These are phyloP conservation scores for Pythium myriotylum DNA, from an alignment of 352 stramenopile species.

Conservation along the genomic window DNA sequence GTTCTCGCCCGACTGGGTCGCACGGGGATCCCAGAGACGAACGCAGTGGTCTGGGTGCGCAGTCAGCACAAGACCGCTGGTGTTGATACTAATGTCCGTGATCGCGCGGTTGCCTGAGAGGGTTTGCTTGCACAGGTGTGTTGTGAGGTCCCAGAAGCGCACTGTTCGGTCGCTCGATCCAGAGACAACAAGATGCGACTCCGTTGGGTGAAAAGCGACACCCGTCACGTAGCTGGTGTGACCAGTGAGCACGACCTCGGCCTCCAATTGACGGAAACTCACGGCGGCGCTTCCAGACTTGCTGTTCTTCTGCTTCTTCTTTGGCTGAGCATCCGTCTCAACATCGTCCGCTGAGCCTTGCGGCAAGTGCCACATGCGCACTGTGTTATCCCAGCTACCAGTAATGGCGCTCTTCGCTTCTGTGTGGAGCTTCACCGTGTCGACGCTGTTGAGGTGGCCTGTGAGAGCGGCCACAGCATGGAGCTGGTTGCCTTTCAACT, in stretches of 20 bases:
- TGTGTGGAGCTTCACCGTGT: slow-evolving; percentile 48
- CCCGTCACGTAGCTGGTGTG: slow-evolving; percentile 81
- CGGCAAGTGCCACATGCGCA: slow-evolving; percentile 65
- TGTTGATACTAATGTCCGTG: slow-evolving; percentile 72
- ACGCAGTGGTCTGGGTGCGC: slow-evolving; percentile 79
- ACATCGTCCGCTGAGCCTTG: slow-evolving; percentile 20
- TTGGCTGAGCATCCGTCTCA: slow-evolving; percentile 37
- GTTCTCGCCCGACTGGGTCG: slow-evolving; percentile 65
- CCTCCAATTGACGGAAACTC: slow-evolving; percentile 73
- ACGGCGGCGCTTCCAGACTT: slow-evolving; percentile 35
- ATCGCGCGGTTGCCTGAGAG: slow-evolving; percentile 77
- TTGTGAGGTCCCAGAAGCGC: slow-evolving; percentile 79
- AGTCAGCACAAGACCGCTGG: slow-evolving; percentile 66
- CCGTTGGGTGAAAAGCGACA: slow-evolving; percentile 66
- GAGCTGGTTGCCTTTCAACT: slow-evolving; percentile 38
- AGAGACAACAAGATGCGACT: slow-evolving; percentile 61
- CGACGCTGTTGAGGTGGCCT: slow-evolving; percentile 84
- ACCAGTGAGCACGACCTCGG: slow-evolving; percentile 72
- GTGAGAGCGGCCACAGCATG: slow-evolving; percentile 55
- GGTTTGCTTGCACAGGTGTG: slow-evolving; percentile 72
- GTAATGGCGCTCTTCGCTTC: slow-evolving; percentile 53
- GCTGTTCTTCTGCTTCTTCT: slow-evolving; percentile 73
- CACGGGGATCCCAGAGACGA: slow-evolving; percentile 81
- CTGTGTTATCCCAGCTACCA: slow-evolving; percentile 86
- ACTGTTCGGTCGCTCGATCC: slow-evolving; percentile 72